Conservation (phyloP, 2,329 filamentous ascomycete genomes). For the Fonsecaea monophora region DNA sequence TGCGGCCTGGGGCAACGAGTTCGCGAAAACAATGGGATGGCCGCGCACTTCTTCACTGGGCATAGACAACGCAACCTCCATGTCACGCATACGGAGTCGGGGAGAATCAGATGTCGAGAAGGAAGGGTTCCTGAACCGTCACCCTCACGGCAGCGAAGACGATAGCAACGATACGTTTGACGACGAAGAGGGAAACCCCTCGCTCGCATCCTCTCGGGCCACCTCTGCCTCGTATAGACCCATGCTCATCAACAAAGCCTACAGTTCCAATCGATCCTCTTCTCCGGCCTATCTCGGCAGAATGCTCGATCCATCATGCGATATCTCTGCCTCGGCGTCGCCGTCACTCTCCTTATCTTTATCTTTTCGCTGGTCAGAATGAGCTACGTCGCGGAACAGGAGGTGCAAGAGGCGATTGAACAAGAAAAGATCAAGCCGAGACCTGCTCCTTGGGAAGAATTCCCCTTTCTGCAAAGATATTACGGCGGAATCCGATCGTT, state of each 20-base stretch:
- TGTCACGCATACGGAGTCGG: conserved; percentile 35
- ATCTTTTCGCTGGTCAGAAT: conserved; percentile 76
- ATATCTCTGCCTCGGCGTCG: conserved; percentile 76
- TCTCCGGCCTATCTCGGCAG: conserved; percentile 58
- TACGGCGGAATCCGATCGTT: conserved; percentile 84
- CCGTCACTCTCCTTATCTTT: conserved; percentile 74
- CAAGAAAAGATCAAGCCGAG: conserved; percentile 38
- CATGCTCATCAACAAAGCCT: conserved; percentile 49
- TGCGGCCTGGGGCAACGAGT: conserved; percentile 22
- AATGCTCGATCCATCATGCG: conserved; percentile 74
- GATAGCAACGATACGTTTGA: conserved; percentile 28
- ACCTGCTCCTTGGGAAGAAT: conserved; percentile 82
- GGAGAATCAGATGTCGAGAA: conserved; percentile 40
- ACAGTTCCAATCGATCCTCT: conserved; percentile 44
- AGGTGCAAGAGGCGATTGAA: conserved; percentile 60
- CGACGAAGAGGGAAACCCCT: conserved; percentile 42
- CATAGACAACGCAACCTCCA: conserved; percentile 29
- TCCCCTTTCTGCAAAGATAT: conserved; percentile 84
- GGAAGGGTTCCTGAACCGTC: conserved; percentile 25
- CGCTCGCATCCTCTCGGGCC: conserved; percentile 63
- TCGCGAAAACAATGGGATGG: conserved; percentile 39
- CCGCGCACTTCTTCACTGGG: conserved; percentile 36
- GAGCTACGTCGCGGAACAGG: conserved; percentile 72
- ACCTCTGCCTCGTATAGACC: conserved; percentile 49
- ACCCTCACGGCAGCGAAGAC: conserved; percentile 26